Base-by-base conservation (phyloP, 2,329 filamentous ascomycete species). In the Metarhizium brunneum region DNA sequence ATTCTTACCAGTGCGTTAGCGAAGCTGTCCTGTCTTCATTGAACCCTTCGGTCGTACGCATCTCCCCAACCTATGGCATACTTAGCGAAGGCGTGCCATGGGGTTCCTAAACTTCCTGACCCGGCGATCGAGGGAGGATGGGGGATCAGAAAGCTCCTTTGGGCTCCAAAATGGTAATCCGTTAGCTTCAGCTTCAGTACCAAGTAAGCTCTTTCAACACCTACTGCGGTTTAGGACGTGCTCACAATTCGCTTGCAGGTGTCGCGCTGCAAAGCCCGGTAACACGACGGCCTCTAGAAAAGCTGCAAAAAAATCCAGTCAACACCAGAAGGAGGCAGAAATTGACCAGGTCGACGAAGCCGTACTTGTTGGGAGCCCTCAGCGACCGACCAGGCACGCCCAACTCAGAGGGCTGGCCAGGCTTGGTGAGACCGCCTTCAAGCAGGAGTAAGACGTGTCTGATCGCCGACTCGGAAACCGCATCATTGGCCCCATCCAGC, bases 31-130 rank as follows among this genome's bases (percentile, higher is more conserved):
- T 4, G 14, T 48, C 45, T 30, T 18, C 13, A 29, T 14, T 6
- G 25, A 16, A 25, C 2, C 20, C 13, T 29, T 30, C 10, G 18
- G 45, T 30, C 25, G 25, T 16, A 16, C 11, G 7, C 14, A 30
- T 30, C 45, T 13, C 45, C 45, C 2, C 45, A 8, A 10, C 25
- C 45, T 48, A 47, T 38, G 29, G 25, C 47, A 50, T 40, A 32
- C 18, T 16, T 20, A 5, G 6, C 14, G n/a, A 36, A 25, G 30
- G 25, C 16, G n/a, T 38, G 18, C 30, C 40, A 18, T 32, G 56
- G 56, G 56, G 36, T 53, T 57, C 4, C 18, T 57, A 6, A 50
- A 50, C 49, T 50, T 57, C 38, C 53, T 55, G 40, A 52, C 48
- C 29, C 50, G 47, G 35, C 53, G 56, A 42, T 45, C 43, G 29